These are phyloP conservation scores for Globisporangium nodosum DNA, from an alignment of 352 stramenopile genomes.

Conservation along the genomic window DNA sequence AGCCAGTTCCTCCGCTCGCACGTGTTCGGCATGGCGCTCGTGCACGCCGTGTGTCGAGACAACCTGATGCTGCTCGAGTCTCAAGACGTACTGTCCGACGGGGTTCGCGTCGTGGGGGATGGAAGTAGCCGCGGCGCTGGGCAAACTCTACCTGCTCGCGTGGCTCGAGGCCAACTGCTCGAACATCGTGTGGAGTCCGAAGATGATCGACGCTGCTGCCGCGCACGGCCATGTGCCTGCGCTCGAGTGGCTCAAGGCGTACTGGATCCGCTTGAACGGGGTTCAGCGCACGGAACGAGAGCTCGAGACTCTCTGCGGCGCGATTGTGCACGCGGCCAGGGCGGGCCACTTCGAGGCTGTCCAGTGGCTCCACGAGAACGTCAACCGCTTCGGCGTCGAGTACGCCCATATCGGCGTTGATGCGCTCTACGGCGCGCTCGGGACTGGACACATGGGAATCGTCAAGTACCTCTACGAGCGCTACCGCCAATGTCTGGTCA, in stretches of 20 bases:
- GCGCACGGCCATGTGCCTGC: neutral
- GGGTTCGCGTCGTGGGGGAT: constrained; percentile 2
- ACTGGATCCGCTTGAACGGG: neutral
- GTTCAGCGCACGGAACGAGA: neutral
- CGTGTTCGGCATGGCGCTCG: constrained; percentile 3
- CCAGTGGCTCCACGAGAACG: constrained; percentile 9
- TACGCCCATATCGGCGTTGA: neutral
- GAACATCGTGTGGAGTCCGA: neutral
- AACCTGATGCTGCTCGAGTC: constrained; percentile 1
- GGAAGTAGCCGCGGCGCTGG: neutral
- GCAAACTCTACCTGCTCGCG: constrained; percentile 3
- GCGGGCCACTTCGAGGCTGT: constrained; percentile 1
- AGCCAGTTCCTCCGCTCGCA: neutral
- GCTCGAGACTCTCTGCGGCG: neutral
- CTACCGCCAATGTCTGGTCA: neutral
- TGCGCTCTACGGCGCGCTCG: neutral
- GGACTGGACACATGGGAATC: neutral
- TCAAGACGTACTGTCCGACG: neutral
- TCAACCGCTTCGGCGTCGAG: neutral
- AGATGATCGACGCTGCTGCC: neutral
- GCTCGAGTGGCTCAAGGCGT: neutral
- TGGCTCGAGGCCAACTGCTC: neutral
- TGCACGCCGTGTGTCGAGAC: neutral
- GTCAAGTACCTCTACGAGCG: neutral
- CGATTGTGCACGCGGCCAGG: neutral